Evolutionary conservation across 441 rosid species (phyloP).

Genomic region (Mallotus japonicus): DNA sequence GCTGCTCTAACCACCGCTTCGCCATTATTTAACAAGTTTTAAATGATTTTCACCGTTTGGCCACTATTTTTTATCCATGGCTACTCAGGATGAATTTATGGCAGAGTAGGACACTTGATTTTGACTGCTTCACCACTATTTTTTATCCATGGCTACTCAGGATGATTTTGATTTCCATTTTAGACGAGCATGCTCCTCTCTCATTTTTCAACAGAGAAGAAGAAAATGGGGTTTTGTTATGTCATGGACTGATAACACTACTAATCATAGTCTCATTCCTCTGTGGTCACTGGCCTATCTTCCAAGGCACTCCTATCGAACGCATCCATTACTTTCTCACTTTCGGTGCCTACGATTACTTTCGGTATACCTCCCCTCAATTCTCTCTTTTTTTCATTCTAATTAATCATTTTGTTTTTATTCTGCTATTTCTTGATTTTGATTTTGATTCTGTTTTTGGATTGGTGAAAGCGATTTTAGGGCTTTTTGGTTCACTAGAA

Average conservation of each 20-base stretch:
- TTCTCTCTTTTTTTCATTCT: neutral
- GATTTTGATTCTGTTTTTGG: constrained; percentile 4
- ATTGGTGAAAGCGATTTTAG: constrained; percentile 61
- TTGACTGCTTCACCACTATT: no score
- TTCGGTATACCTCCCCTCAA: constrained; percentile 39
- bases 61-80: no score
- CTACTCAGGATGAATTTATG: no score
- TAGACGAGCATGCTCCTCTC: constrained; percentile 35
- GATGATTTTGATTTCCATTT: no score
- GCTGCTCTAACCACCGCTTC: no score
- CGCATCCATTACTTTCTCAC: constrained; percentile 76
- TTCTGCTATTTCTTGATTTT: neutral
- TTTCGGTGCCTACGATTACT: constrained; percentile 77
- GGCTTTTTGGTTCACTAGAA: constrained; percentile 53
- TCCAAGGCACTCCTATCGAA: constrained; percentile 73
- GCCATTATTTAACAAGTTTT: no score
- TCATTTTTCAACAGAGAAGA: neutral
- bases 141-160: no score
- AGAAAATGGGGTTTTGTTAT: constrained; percentile 55
- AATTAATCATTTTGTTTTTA: no score
- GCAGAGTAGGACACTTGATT: no score
- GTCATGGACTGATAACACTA: constrained; percentile 65
- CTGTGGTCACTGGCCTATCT: constrained; percentile 98
- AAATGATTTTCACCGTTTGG: no score
- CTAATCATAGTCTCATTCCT: constrained; percentile 68